Conservation (phyloP, 768 basidiomycete genomes). For the Kwoniella dejecticola region DNA sequence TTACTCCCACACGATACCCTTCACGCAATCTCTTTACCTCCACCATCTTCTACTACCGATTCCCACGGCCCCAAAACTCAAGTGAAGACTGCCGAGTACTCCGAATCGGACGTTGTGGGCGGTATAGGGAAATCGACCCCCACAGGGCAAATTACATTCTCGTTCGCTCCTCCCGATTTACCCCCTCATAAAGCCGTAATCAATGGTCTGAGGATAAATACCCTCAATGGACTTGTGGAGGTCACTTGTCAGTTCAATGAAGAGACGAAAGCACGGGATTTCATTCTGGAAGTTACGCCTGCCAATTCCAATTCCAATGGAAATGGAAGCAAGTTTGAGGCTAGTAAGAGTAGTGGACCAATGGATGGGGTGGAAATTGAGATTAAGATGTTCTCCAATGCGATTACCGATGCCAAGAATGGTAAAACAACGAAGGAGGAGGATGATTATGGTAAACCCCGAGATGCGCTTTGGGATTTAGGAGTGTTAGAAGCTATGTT, state of each 20-base stretch:
- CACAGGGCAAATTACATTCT: conserved; percentile 41
- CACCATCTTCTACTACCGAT: conserved; percentile 6
- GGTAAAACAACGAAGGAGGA: conserved; percentile 57
- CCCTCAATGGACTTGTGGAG: conserved; percentile 40
- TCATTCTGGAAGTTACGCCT: conserved; percentile 26
- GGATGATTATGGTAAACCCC: conserved; percentile 63
- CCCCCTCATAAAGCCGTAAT: conserved; percentile 18
- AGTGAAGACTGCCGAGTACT: conserved; percentile 25
- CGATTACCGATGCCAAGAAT: conserved; percentile 65
- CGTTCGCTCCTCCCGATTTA: conserved; percentile 39
- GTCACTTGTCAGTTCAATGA: conserved; percentile 13
- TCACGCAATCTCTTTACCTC: conserved; percentile 47
- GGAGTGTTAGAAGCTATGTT: conserved; percentile 77
- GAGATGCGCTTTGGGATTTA: conserved; percentile 70
- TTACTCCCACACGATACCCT: conserved; percentile 81
- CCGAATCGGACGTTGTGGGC: conserved; percentile 20
- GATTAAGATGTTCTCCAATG: conserved; percentile 54
- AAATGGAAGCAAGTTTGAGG: conserved; percentile 50
- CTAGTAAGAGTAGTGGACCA: conserved; percentile 58
- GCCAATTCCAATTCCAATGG: conserved; percentile 6
- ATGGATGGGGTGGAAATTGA: conserved; percentile 61
- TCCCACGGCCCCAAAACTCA: conserved; percentile 43
- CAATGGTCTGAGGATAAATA: conserved; percentile 32
- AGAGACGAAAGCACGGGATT: conserved; percentile 7
- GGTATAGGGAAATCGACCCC: conserved; percentile 41